Base-by-base conservation (phyloP, 2,329 filamentous ascomycete genomes). In the Thermomyces lanuginosus region DNA sequence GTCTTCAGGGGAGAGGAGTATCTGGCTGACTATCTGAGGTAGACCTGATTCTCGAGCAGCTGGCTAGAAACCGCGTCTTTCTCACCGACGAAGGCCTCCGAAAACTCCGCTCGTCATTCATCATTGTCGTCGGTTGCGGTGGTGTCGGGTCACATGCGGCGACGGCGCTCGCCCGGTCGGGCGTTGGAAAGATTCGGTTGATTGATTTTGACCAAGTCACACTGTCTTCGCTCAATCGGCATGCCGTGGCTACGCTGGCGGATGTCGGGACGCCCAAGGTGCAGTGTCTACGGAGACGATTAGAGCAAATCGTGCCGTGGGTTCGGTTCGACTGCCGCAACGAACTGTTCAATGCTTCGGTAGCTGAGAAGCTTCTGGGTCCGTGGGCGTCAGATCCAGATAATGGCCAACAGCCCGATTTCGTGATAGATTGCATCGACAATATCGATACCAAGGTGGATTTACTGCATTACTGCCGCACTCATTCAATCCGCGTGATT, bases 131-230 rank as follows among this genome's bases (percentile, higher is more conserved):
- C 7, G 89, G 89, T 3, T 86, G 83, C 39, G 89, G 89, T 36
- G 89, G 89, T 21, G 89, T 98, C 4, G 89, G 89, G 23, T 93
- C 83, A 5, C 91, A 98, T 58, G 84, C 81, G 35, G 70, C 76
- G 4, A 76, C 84, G 1, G 76, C 89, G 3, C 70, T 98, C 16
- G 77, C 82, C 4, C 75, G 89, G 16, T 92, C 84, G 0, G 89
- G 89, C 16, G 82, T 92, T 22, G 75, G 77, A n/a, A 76, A 73
- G 41, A 65, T 98, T 29, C 75, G 89, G 1, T 67, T 98, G 19
- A 72, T 98, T 39, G 89, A 98, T 53, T 98, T 98, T 49, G 89
- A 98, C 50, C 89, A 98, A 63, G 86, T 98, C 17, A 92, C 84
- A 0, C 63, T 98, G 22, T 92, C 81, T 36, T 92, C 83, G 3